Percentiles rank a stretch among this genome's conserved stretches.
Evolutionary conservation across 306 rosid genomes (phyloP).

Genomic region (Cicer chorassanicum): DNA sequence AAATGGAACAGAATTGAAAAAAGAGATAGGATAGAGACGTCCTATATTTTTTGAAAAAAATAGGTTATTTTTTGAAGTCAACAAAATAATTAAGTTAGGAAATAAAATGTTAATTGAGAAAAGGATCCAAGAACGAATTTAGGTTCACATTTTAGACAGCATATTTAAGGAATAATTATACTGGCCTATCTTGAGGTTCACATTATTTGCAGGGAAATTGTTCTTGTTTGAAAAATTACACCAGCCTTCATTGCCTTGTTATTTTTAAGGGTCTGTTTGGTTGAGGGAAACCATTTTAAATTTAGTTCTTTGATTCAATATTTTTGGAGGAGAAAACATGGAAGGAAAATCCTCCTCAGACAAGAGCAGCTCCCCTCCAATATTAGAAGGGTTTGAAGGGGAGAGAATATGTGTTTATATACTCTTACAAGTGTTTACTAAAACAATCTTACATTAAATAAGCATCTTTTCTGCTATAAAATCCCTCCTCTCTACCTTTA

Average conservation of each 20-base stretch:
- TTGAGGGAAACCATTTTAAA: neutral
- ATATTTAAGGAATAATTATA: constrained; percentile 7
- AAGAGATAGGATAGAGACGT: constrained; percentile 5
- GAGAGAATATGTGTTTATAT: neutral
- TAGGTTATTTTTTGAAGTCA: constrained; percentile 22
- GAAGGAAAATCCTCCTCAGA: neutral
- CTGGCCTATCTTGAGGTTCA: neutral
- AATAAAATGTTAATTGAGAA: neutral
- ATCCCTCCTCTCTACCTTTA: neutral
- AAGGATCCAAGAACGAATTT: neutral
- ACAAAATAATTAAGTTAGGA: constrained; percentile 17
- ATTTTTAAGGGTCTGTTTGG: neutral
- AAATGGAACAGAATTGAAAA: constrained; percentile 10
- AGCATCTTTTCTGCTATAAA: neutral
- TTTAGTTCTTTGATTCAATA: neutral
- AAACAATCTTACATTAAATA: neutral
- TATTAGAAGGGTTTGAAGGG: neutral
- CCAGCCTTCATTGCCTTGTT: neutral
- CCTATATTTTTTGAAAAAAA: neutral
- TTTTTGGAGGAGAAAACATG: neutral
- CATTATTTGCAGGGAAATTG: neutral
- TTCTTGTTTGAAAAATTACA: constrained; percentile 27
- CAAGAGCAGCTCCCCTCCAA: neutral
- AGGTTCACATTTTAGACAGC: neutral
- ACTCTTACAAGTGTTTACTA: neutral